Base-by-base conservation (phyloP, 768 basidiomycete genomes). In the Phlegmacium glaucopus region DNA sequence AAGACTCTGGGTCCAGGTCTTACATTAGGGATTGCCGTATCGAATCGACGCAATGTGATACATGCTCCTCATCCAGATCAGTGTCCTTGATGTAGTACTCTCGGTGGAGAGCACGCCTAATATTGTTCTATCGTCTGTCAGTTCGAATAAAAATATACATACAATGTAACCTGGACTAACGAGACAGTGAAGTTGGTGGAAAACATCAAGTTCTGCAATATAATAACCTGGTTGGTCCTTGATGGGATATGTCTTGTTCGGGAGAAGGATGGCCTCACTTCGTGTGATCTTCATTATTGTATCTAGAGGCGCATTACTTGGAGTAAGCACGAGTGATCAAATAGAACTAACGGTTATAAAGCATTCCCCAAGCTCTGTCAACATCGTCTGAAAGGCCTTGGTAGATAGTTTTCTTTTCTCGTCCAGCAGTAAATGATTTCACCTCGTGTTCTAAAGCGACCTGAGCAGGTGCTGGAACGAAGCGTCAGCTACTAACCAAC, bases 181-280 rank as follows among this genome's bases (percentile, higher is more conserved):
- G 37, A 61, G 38, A 32, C 60, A 58, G 41, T 60, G 60, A n/a
- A 61, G 37, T 36, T 61, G 60, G 44, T 61, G 60, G 39, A 61
- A 61, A 11, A 60, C 60, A 34, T 61, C 59, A 13, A 61, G 32
- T 10, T 39, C 48, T 11, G 51, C 54, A n/a, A 61, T 37, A 42
- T 60, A 61, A 35, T 60, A 51, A 5, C 52, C 60, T 7, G 55
- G 50, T 8, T 55, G 45, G 10, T 49, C 52, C 10, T 53, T 44
- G 39, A 60, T 56, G 9, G 59, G 56, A 25, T 49, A 52, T 9
- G 57, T 61, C 34, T 51, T 53, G 30, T 61, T 61, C 7, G 60
- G 60, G 15, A 61, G 49, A 15, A 50, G 38, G 16, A 52, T 48
- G 9, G 60, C 60, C 35, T 61, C 49, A 29, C 12, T 47, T 34